These are phyloP conservation scores for Artemisia annua DNA, from an alignment of 129 eudicot species.

Conservation along the genomic window DNA sequence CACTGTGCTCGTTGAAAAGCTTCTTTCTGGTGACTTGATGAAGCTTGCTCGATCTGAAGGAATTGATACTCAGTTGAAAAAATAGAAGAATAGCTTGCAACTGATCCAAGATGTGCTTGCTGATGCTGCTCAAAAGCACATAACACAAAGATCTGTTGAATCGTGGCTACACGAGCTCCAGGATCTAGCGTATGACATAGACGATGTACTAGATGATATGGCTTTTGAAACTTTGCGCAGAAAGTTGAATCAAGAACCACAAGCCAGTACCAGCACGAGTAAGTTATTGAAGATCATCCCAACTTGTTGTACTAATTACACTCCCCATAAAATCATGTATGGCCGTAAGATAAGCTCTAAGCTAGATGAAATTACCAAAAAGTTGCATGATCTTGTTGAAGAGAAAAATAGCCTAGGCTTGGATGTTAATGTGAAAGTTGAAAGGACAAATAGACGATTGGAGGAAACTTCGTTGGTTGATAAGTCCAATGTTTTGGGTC, in stretches of 20 bases:
- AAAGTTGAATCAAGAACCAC: background rate
- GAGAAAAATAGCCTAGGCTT: background rate
- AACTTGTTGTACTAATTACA: constrained; percentile 10
- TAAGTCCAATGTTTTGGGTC: background rate
- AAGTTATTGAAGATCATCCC: constrained; percentile 9
- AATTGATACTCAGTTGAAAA: background rate
- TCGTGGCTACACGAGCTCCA: background rate
- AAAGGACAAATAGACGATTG: background rate
- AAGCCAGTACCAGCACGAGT: background rate
- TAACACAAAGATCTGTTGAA: background rate
- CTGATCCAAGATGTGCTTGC: background rate
- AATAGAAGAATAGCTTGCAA: background rate
- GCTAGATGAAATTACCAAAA: constrained; percentile 9
- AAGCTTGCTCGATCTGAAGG: background rate
- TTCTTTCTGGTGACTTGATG: background rate
- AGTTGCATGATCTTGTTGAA: background rate
- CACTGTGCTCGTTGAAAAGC: background rate
- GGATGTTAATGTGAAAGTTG: background rate
- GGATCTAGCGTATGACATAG: constrained; percentile 5
- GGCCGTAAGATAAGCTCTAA: background rate
- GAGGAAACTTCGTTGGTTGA: background rate
- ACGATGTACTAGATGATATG: constrained; percentile 3
- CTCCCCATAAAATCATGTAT: constrained; percentile 8
- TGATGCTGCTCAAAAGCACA: background rate
- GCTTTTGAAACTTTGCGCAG: background rate